A percentile compares a stretch with the other conserved stretches of the same genome.
Evolutionary conservation across 306 rosid species (phyloP).

Genomic region (Cicer yamashitae): DNA sequence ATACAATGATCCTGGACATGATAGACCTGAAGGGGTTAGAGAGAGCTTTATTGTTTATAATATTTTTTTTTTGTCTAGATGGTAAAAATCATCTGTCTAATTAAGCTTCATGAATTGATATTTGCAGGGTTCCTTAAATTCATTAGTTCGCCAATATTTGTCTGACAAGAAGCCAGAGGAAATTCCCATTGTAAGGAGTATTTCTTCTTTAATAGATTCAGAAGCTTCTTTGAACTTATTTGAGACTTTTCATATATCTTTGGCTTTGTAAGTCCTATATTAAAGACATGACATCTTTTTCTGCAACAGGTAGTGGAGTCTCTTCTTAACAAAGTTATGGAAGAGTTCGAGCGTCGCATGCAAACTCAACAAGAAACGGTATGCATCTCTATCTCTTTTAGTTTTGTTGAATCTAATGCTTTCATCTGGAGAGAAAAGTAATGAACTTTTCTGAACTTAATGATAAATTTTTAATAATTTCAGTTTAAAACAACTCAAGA

Average conservation of each 20-base stretch:
- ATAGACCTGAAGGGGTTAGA: constrained; percentile 67
- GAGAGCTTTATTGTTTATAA: constrained; percentile 42
- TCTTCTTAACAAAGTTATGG: constrained; percentile 76
- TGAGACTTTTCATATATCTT: neutral
- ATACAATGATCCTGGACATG: constrained; percentile 46
- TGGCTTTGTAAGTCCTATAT: neutral
- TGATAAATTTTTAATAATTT: constrained; percentile 33
- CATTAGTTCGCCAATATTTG: constrained; percentile 71
- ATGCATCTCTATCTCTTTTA: constrained; percentile 34
- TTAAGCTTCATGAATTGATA: constrained; percentile 35
- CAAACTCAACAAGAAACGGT: constrained; percentile 60
- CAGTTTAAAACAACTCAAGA: constrained; percentile 60
- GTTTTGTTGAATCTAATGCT: neutral
- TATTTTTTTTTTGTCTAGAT: constrained; percentile 13
- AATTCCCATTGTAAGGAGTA: constrained; percentile 72
- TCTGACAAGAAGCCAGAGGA: constrained; percentile 75
- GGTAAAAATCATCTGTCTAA: constrained; percentile 1
- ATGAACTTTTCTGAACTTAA: constrained; percentile 4
- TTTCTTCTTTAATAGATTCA: constrained; percentile 22
- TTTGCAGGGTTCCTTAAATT: constrained; percentile 64
- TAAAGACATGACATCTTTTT: constrained; percentile 19
- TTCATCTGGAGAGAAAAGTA: neutral
- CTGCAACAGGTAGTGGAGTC: constrained; percentile 74
- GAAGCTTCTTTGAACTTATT: neutral
- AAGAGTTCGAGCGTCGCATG: constrained; percentile 74